phyloP scores from a whole-genome alignment of 352 stramenopile species.

The Phytophthora uliginosa region DNA sequence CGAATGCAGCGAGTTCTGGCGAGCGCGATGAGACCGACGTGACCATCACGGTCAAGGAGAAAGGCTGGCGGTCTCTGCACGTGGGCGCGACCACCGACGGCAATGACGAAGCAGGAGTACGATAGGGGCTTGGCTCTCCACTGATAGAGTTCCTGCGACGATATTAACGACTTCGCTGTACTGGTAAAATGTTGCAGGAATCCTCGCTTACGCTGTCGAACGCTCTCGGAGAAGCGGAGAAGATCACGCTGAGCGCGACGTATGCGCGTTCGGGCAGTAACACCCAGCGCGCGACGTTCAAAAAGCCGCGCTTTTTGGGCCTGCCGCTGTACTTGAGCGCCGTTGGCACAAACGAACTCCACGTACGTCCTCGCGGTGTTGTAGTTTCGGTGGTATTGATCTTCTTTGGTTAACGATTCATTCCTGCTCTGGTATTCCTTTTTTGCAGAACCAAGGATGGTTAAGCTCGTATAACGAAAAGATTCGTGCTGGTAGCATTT shows the following conservation, averaged over 20 bases:
- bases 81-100: slow-evolving; percentile 88
- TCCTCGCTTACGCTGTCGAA: slow-evolving; percentile 89
- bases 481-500: slow-evolving; percentile 84
- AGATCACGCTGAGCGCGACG: slow-evolving; percentile 81
- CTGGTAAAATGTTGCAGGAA: slow-evolving; percentile 52
- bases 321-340: slow-evolving; percentile 84
- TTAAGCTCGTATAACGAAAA: slow-evolving; percentile 92
- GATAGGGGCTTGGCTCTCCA: background rate
- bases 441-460: slow-evolving; percentile 80
- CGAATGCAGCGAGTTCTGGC: slow-evolving; percentile 68
- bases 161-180: slow-evolving; percentile 12
- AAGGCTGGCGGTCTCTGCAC: slow-evolving; percentile 87
- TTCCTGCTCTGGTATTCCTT: background rate
- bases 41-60: slow-evolving; percentile 91
- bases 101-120: slow-evolving; percentile 85
- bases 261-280: slow-evolving; percentile 90
- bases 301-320: slow-evolving; percentile 90
- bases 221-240: slow-evolving; percentile 86
- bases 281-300: slow-evolving; percentile 85
- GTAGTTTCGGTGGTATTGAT: background rate
- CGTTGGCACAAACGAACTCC: slow-evolving; percentile 83
- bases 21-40: slow-evolving; percentile 84
- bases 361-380: slow-evolving; percentile 42
- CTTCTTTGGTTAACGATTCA: background rate
- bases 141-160: background rate